phyloP scores from a whole-genome alignment of 805 yeast species.

The Lipomyces japonicus region DNA sequence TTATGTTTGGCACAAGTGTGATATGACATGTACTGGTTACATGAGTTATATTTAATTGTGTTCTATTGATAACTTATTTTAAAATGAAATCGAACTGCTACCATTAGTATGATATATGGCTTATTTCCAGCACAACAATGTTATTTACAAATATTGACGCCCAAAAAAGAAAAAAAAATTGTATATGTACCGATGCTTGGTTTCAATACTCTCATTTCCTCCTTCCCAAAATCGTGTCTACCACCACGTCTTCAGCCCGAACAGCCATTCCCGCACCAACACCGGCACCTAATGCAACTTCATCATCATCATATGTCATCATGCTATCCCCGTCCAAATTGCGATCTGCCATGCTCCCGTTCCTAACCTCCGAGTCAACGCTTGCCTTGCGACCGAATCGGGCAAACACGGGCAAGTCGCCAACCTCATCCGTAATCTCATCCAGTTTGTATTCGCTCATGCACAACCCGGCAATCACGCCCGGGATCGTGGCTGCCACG shows the following conservation, averaged over 20 bases:
- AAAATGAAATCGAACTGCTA: too few relatives aligned
- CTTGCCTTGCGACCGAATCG: neutral
- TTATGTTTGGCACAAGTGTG: too few relatives aligned
- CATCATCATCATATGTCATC: slow-evolving; percentile 16
- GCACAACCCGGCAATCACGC: slow-evolving; percentile 11
- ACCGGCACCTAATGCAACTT: slow-evolving; percentile 14
- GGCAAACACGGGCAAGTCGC: neutral
- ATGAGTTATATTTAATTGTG: too few relatives aligned
- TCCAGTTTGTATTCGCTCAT: slow-evolving; percentile 24
- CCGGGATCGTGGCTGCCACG: slow-evolving; percentile 9
- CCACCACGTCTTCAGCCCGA: neutral
- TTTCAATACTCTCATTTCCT: too few relatives aligned
- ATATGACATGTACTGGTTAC: too few relatives aligned
- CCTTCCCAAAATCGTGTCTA: too few relatives aligned
- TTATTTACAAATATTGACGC: too few relatives aligned
- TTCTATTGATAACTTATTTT: too few relatives aligned
- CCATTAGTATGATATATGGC: too few relatives aligned
- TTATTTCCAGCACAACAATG: too few relatives aligned
- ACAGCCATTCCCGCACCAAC: slow-evolving; percentile 8
- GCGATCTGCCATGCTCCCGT: slow-evolving; percentile 17
- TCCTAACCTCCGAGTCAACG: slow-evolving; percentile 4
- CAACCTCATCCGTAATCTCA: slow-evolving; percentile 10
- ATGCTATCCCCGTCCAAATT: slow-evolving; percentile 19
- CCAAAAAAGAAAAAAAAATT: too few relatives aligned
- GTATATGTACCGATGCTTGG: too few relatives aligned